Percentiles rank a stretch among this genome's conserved stretches.
Evolutionary conservation across 2,329 filamentous ascomycete species (phyloP).

Genomic region (Acrocalymma vagum): DNA sequence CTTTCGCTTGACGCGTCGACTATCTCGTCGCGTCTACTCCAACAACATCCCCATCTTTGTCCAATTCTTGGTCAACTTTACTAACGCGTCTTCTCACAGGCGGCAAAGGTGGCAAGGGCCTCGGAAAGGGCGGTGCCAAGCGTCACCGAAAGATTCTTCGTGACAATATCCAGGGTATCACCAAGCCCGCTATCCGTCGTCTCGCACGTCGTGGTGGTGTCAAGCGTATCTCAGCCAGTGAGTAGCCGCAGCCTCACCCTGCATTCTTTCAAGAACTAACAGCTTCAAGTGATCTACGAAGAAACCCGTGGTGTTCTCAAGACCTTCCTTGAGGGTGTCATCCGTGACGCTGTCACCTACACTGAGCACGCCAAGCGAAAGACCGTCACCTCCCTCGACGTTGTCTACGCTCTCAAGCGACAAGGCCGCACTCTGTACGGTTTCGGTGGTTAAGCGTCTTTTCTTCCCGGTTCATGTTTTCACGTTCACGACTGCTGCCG

Average conservation of each 20-base stretch:
- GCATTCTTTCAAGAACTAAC: slow-evolving; percentile 7
- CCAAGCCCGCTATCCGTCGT: slow-evolving; percentile 98
- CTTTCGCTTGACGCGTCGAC: slow-evolving; percentile 10
- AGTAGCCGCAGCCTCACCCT: slow-evolving; percentile 43
- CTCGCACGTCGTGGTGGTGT: slow-evolving; percentile 99
- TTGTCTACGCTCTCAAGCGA: slow-evolving; percentile 70
- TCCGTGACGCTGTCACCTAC: slow-evolving; percentile 81
- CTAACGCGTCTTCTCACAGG: slow-evolving; percentile 68
- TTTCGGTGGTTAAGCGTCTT: slow-evolving; percentile 68
- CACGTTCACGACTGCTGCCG: slow-evolving; percentile 45
- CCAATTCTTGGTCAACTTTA: slow-evolving; percentile 19
- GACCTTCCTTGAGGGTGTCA: slow-evolving; percentile 84
- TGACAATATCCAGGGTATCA: slow-evolving; percentile 99
- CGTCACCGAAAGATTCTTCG: slow-evolving; percentile 99
- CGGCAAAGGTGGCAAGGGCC: slow-evolving; percentile 96
- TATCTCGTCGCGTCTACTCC: slow-evolving; percentile 16
- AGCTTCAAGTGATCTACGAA: slow-evolving; percentile 75
- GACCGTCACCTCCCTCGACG: slow-evolving; percentile 71
- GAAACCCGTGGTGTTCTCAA: slow-evolving; percentile 84
- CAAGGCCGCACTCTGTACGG: slow-evolving; percentile 73
- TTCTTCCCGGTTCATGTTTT: slow-evolving; percentile 44
- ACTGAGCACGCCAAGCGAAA: slow-evolving; percentile 85
- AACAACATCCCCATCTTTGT: slow-evolving; percentile 1
- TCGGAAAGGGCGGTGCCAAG: slow-evolving; percentile 98
- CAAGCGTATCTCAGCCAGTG: slow-evolving; percentile 96